Base-by-base conservation (phyloP, 208 protist genomes). In the Herpetomonas tarakana region DNA sequence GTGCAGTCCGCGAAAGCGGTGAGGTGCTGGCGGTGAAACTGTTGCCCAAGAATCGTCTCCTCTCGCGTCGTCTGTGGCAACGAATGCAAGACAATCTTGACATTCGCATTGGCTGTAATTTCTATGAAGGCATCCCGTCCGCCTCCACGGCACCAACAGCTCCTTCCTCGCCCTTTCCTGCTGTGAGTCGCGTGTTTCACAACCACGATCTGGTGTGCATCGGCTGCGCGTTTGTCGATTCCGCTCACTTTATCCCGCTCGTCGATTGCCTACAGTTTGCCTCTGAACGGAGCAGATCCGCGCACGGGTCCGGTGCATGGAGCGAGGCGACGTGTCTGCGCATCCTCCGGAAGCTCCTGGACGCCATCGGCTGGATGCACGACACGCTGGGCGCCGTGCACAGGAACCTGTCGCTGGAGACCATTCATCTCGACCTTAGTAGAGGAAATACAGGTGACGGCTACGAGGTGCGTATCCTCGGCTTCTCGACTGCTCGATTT, bases 61-160 rank as follows among this genome's bases (percentile, higher is more conserved):
- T 70, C 16, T 70, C 64, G 24, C 64, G 64, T 2, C 55, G 64
- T 22, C 14, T 70, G 19, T 70, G 64, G 64, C 64, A 70, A 49
- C 29, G 56, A n/a, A 18, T 70, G 52, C 64, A 70, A 29, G 52
- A 70, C 16, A 24, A 16, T 26, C 51, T 70, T 26, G 56, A 64
- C 19, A 70, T 70, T 11, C 45, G 54, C 38, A 22, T 62, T 21
- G 64, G 49, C n/a, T 49, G 44, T 18, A 49, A 49, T 18, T 49
- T 49, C 44, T 49, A 49, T 22, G 6, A 11, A 22, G 11, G 11
- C 19, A 22, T 22, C 44, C 4, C 44, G 44, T 24, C 16, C 44
- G 44, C 44, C 44, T 4, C 19, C 16, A 6, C 19, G 4, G 16
- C 44, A 11, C 9, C 19, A 7, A 4, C 9, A 18, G 44, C 16